These are phyloP conservation scores for Tricholoma terreum DNA, from an alignment of 768 basidiomycete species.

Conservation along the genomic window DNA sequence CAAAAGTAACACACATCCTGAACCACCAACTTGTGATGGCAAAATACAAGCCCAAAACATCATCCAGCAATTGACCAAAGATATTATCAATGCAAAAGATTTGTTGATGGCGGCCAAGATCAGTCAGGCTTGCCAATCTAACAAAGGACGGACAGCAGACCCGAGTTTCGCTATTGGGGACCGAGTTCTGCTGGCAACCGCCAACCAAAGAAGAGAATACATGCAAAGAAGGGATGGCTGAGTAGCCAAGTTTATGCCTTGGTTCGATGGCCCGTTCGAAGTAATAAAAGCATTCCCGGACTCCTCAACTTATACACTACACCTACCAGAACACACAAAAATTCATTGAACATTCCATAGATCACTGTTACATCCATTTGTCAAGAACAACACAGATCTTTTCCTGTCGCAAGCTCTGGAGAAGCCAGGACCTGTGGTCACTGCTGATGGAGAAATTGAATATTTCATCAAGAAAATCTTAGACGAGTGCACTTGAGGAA, in stretches of 20 bases:
- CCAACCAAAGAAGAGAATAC: too few relatives aligned
- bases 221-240: too few relatives aligned
- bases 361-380: not conserved
- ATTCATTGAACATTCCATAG: not conserved
- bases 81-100: not conserved
- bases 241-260: too few relatives aligned
- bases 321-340: not conserved
- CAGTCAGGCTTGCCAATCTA: not conserved
- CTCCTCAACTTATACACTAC: not conserved
- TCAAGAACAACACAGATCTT: not conserved
- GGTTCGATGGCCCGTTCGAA: too few relatives aligned
- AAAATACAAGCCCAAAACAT: not conserved
- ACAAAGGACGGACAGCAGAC: not conserved
- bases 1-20: too few relatives aligned
- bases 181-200: too few relatives aligned
- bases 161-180: too few relatives aligned
- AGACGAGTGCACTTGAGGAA: too few relatives aligned
- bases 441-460: not conserved
- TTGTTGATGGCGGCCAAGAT: not conserved
- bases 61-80: not conserved
- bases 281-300: too few relatives aligned
- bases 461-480: too few relatives aligned
- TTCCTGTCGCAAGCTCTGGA: not conserved
- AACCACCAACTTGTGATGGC: not conserved
- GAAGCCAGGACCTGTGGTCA: not conserved